phyloP scores from a whole-genome alignment of 768 basidiomycete genomes.

The Mycena latifolia region DNA sequence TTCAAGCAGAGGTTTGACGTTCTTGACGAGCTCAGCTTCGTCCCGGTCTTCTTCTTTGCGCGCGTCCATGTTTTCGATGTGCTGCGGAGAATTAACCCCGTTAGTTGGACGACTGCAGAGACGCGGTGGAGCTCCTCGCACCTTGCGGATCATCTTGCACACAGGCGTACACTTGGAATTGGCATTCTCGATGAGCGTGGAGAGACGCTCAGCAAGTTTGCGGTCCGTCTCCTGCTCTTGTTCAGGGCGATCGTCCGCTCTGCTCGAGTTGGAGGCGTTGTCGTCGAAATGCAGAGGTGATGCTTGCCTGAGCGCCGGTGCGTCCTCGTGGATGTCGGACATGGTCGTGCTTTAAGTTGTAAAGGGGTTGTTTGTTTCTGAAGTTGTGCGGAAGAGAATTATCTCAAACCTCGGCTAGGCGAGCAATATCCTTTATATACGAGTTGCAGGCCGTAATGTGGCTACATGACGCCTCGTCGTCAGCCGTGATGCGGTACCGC shows the following conservation, averaged over 20 bases:
- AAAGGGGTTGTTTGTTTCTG: background rate
- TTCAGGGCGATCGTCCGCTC: constrained; percentile 37
- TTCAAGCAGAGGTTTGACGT: constrained; percentile 51
- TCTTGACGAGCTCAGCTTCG: constrained; percentile 49
- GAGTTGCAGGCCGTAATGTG: no score
- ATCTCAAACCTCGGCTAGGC: no score
- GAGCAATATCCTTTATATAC: no score
- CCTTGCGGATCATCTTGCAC: constrained; percentile 53
- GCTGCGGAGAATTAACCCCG: constrained; percentile 34
- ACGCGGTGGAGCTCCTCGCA: constrained; percentile 9
- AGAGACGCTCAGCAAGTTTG: background rate
- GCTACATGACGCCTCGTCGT: no score
- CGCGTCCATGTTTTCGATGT: constrained; percentile 50
- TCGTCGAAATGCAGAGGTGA: no score
- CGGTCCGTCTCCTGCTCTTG: constrained; percentile 36
- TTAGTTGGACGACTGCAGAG: no score
- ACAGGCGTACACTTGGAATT: constrained; percentile 36
- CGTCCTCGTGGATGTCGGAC: no score
- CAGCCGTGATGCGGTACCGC: no score
- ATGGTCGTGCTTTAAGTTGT: no score
- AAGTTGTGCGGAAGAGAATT: no score
- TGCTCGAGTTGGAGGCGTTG: no score
- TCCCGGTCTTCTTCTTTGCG: constrained; percentile 51
- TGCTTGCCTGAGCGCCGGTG: no score
- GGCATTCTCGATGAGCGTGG: background rate